These are phyloP conservation scores for Aspergillus calidoustus DNA, from an alignment of 2,329 filamentous ascomycete genomes.

Conservation along the genomic window DNA sequence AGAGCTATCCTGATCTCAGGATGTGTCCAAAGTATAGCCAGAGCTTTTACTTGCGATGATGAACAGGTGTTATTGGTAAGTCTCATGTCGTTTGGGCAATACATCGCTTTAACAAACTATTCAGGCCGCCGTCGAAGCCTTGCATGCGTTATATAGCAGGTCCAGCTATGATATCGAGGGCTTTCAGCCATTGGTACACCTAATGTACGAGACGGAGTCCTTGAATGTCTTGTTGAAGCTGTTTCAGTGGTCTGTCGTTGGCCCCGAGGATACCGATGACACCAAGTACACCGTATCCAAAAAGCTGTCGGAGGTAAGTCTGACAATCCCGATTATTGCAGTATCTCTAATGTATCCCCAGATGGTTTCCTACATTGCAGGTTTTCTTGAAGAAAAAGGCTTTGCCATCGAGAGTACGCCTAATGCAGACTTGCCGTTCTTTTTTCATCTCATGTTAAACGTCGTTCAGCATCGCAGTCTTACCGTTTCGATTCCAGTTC, in stretches of 20 bases:
- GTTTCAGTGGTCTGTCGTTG: constrained; percentile 79
- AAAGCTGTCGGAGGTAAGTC: constrained; percentile 82
- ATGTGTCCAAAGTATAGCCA: constrained; percentile 72
- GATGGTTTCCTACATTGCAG: constrained; percentile 84
- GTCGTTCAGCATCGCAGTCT: constrained; percentile 86
- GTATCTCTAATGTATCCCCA: constrained; percentile 40
- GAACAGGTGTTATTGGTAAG: constrained; percentile 75
- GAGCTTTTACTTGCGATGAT: constrained; percentile 70
- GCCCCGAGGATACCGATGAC: constrained; percentile 83
- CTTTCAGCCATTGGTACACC: constrained; percentile 75
- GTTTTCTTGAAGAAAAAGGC: constrained; percentile 80
- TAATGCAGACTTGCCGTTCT: constrained; percentile 70
- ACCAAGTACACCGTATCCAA: constrained; percentile 91
- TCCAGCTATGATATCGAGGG: constrained; percentile 76
- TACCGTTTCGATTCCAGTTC: constrained; percentile 87
- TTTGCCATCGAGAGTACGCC: constrained; percentile 61
- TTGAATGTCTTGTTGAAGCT: constrained; percentile 73
- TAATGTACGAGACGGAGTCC: constrained; percentile 75
- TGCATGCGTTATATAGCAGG: constrained; percentile 81
- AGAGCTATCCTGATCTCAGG: constrained; percentile 75
- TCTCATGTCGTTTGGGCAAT: constrained; percentile 4
- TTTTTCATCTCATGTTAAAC: constrained; percentile 77
- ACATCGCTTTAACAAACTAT: constrained; percentile 16
- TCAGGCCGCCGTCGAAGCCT: constrained; percentile 78
- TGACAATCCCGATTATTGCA: not conserved